These are phyloP conservation scores for Farysia itapuensis DNA, from an alignment of 1,284 basidiomycete genomes.

Conservation along the genomic window DNA sequence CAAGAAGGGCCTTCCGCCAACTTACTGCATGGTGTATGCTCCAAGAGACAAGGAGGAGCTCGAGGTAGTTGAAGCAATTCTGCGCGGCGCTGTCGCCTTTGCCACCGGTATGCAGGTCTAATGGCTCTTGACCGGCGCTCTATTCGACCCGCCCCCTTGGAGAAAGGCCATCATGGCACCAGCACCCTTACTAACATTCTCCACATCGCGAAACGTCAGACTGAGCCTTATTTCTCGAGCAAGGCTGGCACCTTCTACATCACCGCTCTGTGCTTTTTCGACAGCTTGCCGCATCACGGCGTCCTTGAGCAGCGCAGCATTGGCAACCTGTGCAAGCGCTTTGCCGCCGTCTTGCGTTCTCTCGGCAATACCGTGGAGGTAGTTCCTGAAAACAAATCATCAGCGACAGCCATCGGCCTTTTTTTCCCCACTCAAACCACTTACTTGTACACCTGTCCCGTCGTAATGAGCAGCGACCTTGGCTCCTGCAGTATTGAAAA, in stretches of 20 bases:
- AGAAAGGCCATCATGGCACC: conserved; percentile 34
- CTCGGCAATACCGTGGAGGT: conserved; percentile 63
- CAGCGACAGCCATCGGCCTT: too few relatives aligned
- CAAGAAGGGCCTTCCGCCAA: conserved; percentile 35
- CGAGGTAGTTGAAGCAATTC: conserved; percentile 14
- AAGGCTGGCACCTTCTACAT: conserved; percentile 61
- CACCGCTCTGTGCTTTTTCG: conserved; percentile 48
- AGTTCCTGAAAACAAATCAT: conserved; percentile 18
- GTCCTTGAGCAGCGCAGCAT: conserved; percentile 23
- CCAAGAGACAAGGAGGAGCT: conserved; percentile 32
- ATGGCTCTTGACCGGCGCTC: too few relatives aligned
- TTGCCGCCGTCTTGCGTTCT: conserved; percentile 55
- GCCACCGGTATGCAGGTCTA: conserved; percentile 22
- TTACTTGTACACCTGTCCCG: conserved; percentile 46
- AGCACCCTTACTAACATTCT: conserved; percentile 51
- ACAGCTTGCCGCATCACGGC: conserved; percentile 8
- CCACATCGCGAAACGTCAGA: conserved; percentile 81
- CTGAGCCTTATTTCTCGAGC: conserved; percentile 72
- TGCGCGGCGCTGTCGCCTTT: conserved; percentile 22
- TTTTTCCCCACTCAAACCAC: too few relatives aligned
- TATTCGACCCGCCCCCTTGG: too few relatives aligned
- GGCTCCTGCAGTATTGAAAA: conserved; percentile 56
- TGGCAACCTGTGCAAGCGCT: conserved; percentile 34
- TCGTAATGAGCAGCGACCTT: conserved; percentile 52
- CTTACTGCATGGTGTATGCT: conserved; percentile 36